Evolutionary conservation across 495 filamentous ascomycete species (phyloP).

Genomic region (Aspergillus heteromorphus): DNA sequence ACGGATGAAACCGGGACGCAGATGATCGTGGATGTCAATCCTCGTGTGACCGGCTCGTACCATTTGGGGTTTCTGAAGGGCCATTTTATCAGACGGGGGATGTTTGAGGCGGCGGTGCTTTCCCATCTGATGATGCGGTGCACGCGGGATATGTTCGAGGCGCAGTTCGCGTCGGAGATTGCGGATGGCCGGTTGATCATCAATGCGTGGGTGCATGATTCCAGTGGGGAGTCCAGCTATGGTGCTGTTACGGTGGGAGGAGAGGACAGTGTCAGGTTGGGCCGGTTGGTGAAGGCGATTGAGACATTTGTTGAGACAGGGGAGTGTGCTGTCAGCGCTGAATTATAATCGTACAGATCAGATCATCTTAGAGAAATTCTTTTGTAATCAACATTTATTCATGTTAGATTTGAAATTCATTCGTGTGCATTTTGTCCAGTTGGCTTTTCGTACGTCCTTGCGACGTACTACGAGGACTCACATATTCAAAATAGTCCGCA

Average conservation of each 20-base stretch:
- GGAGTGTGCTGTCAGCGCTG: background rate
- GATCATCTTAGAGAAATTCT: background rate
- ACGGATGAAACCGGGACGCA: background rate
- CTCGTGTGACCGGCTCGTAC: conserved; percentile 8
- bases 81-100: conserved; percentile 1
- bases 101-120: background rate
- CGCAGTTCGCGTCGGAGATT: background rate
- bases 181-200: background rate
- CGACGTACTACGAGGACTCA: too few species aligned
- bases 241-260: background rate
- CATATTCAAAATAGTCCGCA: background rate
- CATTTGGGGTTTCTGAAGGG: conserved; percentile 4
- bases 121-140: background rate
- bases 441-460: background rate
- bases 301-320: background rate
- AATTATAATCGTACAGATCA: background rate
- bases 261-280: background rate
- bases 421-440: background rate
- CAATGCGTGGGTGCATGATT: background rate
- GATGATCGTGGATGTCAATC: conserved; percentile 9
- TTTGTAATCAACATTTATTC: too few species aligned
- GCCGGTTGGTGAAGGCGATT: background rate
- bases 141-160: background rate
- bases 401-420: too few species aligned
- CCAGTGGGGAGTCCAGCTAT: background rate